These are phyloP conservation scores for Golubevia sp. DNA, from an alignment of 1,284 basidiomycete species.

Conservation along the genomic window DNA sequence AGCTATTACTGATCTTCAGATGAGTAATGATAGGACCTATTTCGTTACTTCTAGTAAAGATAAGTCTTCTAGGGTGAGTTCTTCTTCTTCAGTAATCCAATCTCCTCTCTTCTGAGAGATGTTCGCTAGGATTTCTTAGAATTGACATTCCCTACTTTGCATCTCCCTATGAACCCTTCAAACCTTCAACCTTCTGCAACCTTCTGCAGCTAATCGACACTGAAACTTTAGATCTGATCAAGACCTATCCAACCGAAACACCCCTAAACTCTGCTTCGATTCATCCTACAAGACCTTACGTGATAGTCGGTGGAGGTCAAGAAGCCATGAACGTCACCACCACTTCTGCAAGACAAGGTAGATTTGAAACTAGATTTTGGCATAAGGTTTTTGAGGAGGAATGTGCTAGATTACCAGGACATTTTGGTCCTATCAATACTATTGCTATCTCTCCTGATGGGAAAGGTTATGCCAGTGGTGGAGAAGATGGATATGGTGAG, in stretches of 20 bases:
- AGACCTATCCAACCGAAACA: slow-evolving; percentile 90
- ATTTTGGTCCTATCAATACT: slow-evolving; percentile 96
- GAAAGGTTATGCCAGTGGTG: slow-evolving; percentile 87
- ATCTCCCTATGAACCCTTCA: no score
- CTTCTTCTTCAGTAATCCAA: no score
- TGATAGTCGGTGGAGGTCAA: slow-evolving; percentile 84
- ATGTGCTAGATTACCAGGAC: slow-evolving; percentile 77
- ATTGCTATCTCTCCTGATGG: slow-evolving; percentile 91
- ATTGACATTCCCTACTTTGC: no score
- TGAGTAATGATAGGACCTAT: slow-evolving; percentile 87
- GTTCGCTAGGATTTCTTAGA: no score
- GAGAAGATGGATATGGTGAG: slow-evolving; percentile 80
- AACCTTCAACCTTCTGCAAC: background rate
- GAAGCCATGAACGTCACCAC: slow-evolving; percentile 98
- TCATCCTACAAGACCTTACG: slow-evolving; percentile 80
- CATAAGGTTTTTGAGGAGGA: slow-evolving; percentile 98
- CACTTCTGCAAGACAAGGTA: slow-evolving; percentile 87
- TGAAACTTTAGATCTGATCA: slow-evolving; percentile 84
- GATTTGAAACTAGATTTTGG: slow-evolving; percentile 99
- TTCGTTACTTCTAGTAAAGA: slow-evolving; percentile 97
- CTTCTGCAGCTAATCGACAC: slow-evolving; percentile 79
- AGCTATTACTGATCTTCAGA: slow-evolving; percentile 80
- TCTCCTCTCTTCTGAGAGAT: no score
- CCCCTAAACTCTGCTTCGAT: slow-evolving; percentile 93
- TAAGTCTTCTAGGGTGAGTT: slow-evolving; percentile 84